Percentiles rank a stretch among this genome's conserved stretches.
Conservation (phyloP, 2,329 filamentous ascomycete species). For the Triangularia setosa region DNA sequence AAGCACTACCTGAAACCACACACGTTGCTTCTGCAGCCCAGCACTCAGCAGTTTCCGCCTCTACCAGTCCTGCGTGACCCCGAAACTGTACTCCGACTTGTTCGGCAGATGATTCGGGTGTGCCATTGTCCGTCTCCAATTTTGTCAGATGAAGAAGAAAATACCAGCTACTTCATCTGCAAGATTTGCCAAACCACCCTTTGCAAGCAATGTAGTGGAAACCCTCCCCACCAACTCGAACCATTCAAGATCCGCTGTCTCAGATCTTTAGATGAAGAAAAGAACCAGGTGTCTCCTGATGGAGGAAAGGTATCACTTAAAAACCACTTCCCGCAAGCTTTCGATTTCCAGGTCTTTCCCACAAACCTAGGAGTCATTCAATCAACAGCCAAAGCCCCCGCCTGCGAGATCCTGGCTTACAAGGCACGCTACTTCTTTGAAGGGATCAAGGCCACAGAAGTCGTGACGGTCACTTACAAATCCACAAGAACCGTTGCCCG, state of each 20-base stretch:
- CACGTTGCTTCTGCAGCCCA: background rate
- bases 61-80: background rate
- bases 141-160: constrained; percentile 26
- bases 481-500: constrained; percentile 13
- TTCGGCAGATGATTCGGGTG: constrained; percentile 9
- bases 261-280: background rate
- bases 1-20: background rate
- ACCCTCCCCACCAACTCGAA: constrained; percentile 34
- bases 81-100: background rate
- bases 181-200: constrained; percentile 34
- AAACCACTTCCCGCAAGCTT: background rate
- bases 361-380: background rate
- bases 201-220: constrained; percentile 38
- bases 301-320: constrained; percentile 12
- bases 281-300: background rate
- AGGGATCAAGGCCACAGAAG: constrained; percentile 20
- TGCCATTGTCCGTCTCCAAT: constrained; percentile 16
- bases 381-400: background rate
- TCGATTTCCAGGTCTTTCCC: background rate
- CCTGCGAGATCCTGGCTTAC: background rate
- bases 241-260: background rate
- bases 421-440: constrained; percentile 12
- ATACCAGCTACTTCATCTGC: constrained; percentile 31
- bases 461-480: constrained; percentile 20
- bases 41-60: background rate